Conservation (phyloP, 306 rosid genomes). For the Lathyrus tuberosus region DNA sequence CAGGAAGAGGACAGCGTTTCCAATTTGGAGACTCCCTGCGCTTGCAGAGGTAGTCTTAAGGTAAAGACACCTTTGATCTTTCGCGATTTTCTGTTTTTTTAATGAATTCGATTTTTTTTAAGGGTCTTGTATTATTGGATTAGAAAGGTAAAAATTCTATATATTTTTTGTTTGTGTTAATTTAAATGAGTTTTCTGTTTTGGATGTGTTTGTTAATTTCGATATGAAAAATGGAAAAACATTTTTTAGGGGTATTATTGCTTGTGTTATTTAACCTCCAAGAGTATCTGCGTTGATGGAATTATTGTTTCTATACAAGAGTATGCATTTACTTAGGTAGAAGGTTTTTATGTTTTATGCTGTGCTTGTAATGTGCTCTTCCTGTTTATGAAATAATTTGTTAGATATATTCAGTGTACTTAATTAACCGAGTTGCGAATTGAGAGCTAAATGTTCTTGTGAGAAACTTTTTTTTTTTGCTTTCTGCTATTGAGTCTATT, state of each 20-base stretch:
- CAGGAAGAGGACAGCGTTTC: slow-evolving; percentile 81
- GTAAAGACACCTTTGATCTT: slow-evolving; percentile 40
- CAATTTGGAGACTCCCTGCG: slow-evolving; percentile 88
- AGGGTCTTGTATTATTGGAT: background rate
- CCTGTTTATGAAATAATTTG: background rate
- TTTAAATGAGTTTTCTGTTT: background rate
- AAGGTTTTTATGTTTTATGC: background rate
- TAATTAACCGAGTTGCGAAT: background rate
- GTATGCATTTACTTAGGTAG: slow-evolving; percentile 1
- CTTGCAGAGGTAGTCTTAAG: slow-evolving; percentile 95
- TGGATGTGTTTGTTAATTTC: background rate
- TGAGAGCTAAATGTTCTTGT: slow-evolving; percentile 4
- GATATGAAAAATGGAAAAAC: slow-evolving; percentile 9
- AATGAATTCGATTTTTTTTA: slow-evolving; percentile 1
- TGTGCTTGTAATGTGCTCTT: background rate
- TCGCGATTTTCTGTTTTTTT: background rate
- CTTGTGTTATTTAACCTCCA: background rate
- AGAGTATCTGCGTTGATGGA: background rate
- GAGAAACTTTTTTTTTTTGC: slow-evolving; percentile 1
- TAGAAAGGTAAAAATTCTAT: too few species aligned
- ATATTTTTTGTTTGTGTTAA: background rate
- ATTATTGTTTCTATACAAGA: background rate
- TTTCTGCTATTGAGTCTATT: slow-evolving; percentile 1
- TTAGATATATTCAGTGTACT: background rate
- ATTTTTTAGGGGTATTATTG: background rate